Base-by-base conservation (phyloP, 257 asterid species). In the Coffea canephora region DNA sequence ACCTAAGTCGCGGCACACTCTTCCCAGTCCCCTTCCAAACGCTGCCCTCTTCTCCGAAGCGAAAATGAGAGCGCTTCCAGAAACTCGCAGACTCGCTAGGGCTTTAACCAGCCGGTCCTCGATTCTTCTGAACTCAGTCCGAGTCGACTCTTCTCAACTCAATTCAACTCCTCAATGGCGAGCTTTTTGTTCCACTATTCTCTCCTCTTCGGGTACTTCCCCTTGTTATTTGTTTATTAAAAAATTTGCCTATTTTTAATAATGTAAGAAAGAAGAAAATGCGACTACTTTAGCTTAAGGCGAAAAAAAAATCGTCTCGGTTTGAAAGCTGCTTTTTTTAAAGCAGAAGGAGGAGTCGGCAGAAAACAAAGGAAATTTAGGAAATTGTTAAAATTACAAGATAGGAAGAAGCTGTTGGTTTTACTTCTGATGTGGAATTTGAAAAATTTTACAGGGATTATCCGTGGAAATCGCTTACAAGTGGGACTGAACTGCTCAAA, bases 361-460 rank as follows among this genome's bases (percentile, higher is more conserved):
- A 73, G 15, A 50, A 50, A 15, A 49, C n/a, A 49, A 50, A 50
- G 16, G 55, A 50, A 50, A 50, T 50, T 14, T 46, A 11, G 14
- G 55, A 50, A 12, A 11, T 12, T 50, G 14, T 13, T 50, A 2
- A 39, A 11, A 50, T 50, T 50, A 11, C 4, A 50, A 50, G 55
- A 12, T 48, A 48, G 52, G 52, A 48, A 48, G 52, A 48, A 39
- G 43, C 43, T 39, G 43, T 39, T 39, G 5, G 15, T 57, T 19
- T 45, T 48, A 19, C n/a, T 50, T 7, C 48, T 62, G 74, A 39
- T 39, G 4, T 45, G 43, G 62, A 21, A 65, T 9, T 52, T 23
- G 2, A 64, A 50, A 25, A 36, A 23, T 48, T 72, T 71, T 34
- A 72, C 89, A 91, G 96, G 90, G 61, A 74, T 65, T 70, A 36